Evolutionary conservation across 441 rosid genomes (phyloP), one percentile per base, ranked within the genome.

Genomic region (Arabidopsis lyrata): DNA sequence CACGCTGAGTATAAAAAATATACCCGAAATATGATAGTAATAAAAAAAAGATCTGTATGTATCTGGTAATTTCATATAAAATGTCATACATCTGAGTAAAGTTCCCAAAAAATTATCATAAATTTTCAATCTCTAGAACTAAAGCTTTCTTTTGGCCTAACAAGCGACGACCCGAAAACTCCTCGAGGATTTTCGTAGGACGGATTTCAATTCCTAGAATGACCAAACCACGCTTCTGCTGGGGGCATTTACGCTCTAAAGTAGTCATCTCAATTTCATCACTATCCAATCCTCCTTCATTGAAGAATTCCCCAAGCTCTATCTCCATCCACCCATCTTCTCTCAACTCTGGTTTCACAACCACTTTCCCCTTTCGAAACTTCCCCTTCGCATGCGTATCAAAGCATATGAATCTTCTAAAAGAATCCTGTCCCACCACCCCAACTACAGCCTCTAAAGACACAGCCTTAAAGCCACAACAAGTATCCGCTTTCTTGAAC

Each of bases 261-360:
- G 47, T 47, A 48, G 20, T 42, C 39, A 54, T 59, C 24, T 65
- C 41, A 24, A 83, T 10, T 0, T 53, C 63, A 38, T 76, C 76
- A 36, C 35, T 15, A 45, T 41, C 52, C 20, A 61, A 80, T 2
- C 41, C 1, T 62, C 45, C 9, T 20, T 70, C 77, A 47, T 41
- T 81, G 39, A 29, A 61, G 66, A 83, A 77, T n/a, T 78, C 77
- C 5, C 87, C 84, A 63, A 87, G 53, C 81, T 81, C 78, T 6
- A 65, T 42, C 68, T 86, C 86, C 83, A 77, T 74, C 88, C 88
- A 86, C 5, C 82, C 78, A 55, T 84, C 81, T 53, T 22, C 15
- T 36, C 78, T 74, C 15, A 27, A 29, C 20, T 8, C 32, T 29
- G 70, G 20, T 15, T 10, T 67, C n/a, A 11, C 27, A 3, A 15